Evolutionary conservation across 768 basidiomycete species (phyloP).

Genomic region (Trametes coccinea): DNA sequence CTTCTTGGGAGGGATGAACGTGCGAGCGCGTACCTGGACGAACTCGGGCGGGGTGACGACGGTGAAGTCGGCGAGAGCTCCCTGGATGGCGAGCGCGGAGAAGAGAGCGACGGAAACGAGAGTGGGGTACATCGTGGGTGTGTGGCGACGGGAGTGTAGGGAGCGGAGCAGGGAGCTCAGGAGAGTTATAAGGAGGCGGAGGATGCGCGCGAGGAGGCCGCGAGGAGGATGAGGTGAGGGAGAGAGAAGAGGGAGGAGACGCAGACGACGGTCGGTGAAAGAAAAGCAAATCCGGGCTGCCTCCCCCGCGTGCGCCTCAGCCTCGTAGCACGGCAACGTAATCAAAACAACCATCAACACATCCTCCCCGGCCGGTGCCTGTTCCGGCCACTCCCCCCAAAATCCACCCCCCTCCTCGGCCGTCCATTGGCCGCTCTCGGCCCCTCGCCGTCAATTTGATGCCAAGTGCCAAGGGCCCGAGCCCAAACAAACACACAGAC

Average conservation of each 20-base stretch:
- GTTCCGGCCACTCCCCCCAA: background rate
- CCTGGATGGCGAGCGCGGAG: slow-evolving; percentile 51
- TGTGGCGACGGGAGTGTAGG: slow-evolving; percentile 17
- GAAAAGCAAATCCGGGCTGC: slow-evolving; percentile 19
- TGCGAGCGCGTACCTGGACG: slow-evolving; percentile 46
- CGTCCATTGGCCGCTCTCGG: background rate
- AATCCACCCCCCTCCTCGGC: background rate
- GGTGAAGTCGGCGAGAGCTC: slow-evolving; percentile 54
- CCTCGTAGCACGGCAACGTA: slow-evolving; percentile 19
- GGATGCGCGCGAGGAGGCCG: slow-evolving; percentile 18
- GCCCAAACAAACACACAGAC: background rate
- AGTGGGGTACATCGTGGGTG: slow-evolving; percentile 69
- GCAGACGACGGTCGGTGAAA: slow-evolving; percentile 16
- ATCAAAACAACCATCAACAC: slow-evolving; percentile 24
- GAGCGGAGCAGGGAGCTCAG: slow-evolving; percentile 34
- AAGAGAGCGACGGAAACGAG: slow-evolving; percentile 75
- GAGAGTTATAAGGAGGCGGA: slow-evolving; percentile 25
- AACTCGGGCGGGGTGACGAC: slow-evolving; percentile 50
- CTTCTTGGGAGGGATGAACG: background rate
- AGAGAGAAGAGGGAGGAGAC: slow-evolving; percentile 23
- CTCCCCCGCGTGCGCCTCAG: slow-evolving; percentile 11
- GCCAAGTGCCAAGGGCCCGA: slow-evolving; percentile 5
- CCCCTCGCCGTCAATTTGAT: background rate
- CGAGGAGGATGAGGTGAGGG: slow-evolving; percentile 31
- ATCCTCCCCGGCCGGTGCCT: background rate